Evolutionary conservation across 257 asterid genomes (phyloP), one percentile per base, ranked within the genome.

Genomic region (Solanum paucissectum): DNA sequence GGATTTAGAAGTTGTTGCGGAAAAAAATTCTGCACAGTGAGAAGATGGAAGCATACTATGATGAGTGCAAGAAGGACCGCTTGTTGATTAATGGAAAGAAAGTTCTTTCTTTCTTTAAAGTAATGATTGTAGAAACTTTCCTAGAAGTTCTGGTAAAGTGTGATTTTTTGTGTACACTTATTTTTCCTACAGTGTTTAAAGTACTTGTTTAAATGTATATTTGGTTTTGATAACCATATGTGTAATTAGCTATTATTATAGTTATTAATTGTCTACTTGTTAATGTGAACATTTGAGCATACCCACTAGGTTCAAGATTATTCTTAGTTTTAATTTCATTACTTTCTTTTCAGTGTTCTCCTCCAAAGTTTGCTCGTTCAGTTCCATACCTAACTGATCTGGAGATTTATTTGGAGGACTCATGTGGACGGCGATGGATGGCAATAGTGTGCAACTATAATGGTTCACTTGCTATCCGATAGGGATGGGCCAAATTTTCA

Each of bases 41-140:
- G 62, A 34, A 75, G 25, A 72, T 49, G 89, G 86, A 23, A 11
- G 90, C 88, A 27, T 77, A 88, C 5, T 0, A 3, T 75, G 87
- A 36, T 8, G 76, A 75, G 29, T 88, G 92, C 40, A 9, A 7
- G 34, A 14, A 64, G 12, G 37, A 29, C 12, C 69, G 87, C 71
- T 72, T 36, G 52, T 75, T 66, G 87, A 23, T 88, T 52, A 89
- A 90, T 77, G 23, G 36, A 32, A 84, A 77, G 18, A 68, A 6
- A 37, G 84, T 20, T 74, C 2, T 33, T 34, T 76, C 89, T 68
- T 91, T 91, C 74, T 88, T 89, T 87, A 91, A 89, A 82, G 7
- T 89, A 76, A 46, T 91, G 88, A 20, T 88, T 33, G 89, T 6
- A 1, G 33, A 64, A 64, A 5, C 18, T 25, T n/a, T n/a, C 34